A percentile compares a stretch with the other conserved stretches of the same genome.
These are phyloP conservation scores for Pilasporangium apinafurcum DNA, from an alignment of 352 stramenopile genomes.

Conservation along the genomic window DNA sequence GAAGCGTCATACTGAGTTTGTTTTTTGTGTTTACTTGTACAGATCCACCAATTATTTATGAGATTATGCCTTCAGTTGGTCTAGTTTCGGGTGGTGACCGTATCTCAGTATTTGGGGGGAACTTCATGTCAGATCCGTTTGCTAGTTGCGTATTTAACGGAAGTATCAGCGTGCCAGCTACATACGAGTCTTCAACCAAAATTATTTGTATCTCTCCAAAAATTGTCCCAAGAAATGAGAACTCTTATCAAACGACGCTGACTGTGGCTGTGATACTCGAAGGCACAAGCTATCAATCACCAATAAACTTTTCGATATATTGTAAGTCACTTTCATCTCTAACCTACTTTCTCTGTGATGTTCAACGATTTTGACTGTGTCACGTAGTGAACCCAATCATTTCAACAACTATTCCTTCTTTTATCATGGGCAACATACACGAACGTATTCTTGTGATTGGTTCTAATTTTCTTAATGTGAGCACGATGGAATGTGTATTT, in stretches of 20 bases:
- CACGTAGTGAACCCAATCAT: slow-evolving; percentile 22
- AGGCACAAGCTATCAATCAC: slow-evolving; percentile 2
- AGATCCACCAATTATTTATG: slow-evolving; percentile 36
- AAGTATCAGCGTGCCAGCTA: slow-evolving; percentile 15
- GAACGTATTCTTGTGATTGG: slow-evolving; percentile 20
- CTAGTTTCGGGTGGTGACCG: slow-evolving; percentile 11
- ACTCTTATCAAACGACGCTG: too few relatives aligned
- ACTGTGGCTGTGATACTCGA: slow-evolving; percentile 15
- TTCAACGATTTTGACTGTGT: too few relatives aligned
- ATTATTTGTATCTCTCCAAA: slow-evolving; percentile 23
- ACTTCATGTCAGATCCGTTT: slow-evolving; percentile 22
- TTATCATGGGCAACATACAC: slow-evolving; percentile 15
- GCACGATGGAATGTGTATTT: slow-evolving; percentile 23
- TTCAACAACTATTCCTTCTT: slow-evolving; percentile 11
- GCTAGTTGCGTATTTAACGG: slow-evolving; percentile 37
- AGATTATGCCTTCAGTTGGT: too few relatives aligned
- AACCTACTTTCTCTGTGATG: neutral
- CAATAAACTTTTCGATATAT: neutral
- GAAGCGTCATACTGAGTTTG: neutral
- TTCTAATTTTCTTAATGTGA: slow-evolving; percentile 20
- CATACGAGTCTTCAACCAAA: slow-evolving; percentile 13
- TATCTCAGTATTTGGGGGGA: slow-evolving; percentile 19
- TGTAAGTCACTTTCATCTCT: neutral
- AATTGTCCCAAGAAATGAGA: neutral
- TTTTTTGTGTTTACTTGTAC: slow-evolving; percentile 1